A percentile compares a stretch with the other conserved stretches of the same genome.
Evolutionary conservation across 2,329 filamentous ascomycete genomes (phyloP).

Genomic region (Penicillium digitatum): DNA sequence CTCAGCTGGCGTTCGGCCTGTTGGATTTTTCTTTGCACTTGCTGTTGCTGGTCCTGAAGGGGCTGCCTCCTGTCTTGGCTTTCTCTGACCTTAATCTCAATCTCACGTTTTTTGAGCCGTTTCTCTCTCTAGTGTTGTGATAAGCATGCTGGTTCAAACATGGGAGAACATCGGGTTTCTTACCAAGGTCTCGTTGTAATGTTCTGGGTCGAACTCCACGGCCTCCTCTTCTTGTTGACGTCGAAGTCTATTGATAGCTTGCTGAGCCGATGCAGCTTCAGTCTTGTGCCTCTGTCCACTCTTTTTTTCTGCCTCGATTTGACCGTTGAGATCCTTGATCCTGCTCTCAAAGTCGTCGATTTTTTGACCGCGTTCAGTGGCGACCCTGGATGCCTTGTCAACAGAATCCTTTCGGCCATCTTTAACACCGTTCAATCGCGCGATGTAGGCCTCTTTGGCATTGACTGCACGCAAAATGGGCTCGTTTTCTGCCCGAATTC

Average conservation of each 20-base stretch:
- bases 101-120: slow-evolving; percentile 38
- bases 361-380: slow-evolving; percentile 40
- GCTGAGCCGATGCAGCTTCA: slow-evolving; percentile 50
- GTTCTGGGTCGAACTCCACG: slow-evolving; percentile 62
- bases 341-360: slow-evolving; percentile 39
- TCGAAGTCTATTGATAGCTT: slow-evolving; percentile 60
- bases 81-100: slow-evolving; percentile 40
- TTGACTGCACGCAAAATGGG: slow-evolving; percentile 68
- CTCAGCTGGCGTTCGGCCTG: slow-evolving; percentile 50
- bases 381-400: slow-evolving; percentile 51
- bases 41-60: slow-evolving; percentile 33
- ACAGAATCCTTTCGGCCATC: slow-evolving; percentile 54
- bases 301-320: slow-evolving; percentile 52
- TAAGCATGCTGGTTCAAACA: slow-evolving; percentile 21
- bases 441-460: slow-evolving; percentile 63
- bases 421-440: slow-evolving; percentile 54
- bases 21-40: slow-evolving; percentile 37
- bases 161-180: slow-evolving; percentile 31
- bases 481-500: slow-evolving; percentile 58
- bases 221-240: slow-evolving; percentile 60
- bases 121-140: slow-evolving; percentile 52
- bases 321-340: slow-evolving; percentile 36
- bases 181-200: slow-evolving; percentile 71
- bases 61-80: slow-evolving; percentile 38
- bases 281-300: slow-evolving; percentile 50